Percentiles rank a stretch among this genome's conserved stretches.
These are phyloP conservation scores for Cutaneotrichosporon mucoides DNA, from an alignment of 1,284 basidiomycete genomes.

Conservation along the genomic window DNA sequence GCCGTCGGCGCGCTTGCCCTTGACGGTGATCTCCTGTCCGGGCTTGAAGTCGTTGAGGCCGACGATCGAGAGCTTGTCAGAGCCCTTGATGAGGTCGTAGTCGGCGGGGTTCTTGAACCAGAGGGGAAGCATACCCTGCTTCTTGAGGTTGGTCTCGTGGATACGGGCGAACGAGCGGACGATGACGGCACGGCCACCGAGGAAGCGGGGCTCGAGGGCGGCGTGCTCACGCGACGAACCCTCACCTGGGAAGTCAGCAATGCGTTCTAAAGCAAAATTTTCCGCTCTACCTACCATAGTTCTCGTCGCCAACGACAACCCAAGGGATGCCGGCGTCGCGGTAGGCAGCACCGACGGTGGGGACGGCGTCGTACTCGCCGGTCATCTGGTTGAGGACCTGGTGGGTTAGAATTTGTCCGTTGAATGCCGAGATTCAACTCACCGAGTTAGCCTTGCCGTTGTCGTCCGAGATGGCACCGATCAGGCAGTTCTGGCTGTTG, in stretches of 20 bases:
- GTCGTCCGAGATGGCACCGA: constrained; percentile 93
- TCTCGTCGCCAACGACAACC: constrained; percentile 89
- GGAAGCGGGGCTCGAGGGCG: constrained; percentile 93
- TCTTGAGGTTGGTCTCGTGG: constrained; percentile 96
- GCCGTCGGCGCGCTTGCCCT: constrained; percentile 77
- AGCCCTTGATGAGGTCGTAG: constrained; percentile 81
- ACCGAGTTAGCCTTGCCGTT: constrained; percentile 82
- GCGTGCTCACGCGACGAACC: constrained; percentile 98
- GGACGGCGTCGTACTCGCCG: constrained; percentile 81
- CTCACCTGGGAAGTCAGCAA: constrained; percentile 55
- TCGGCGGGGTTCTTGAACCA: constrained; percentile 83
- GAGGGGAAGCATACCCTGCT: constrained; percentile 58
- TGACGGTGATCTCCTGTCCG: constrained; percentile 79
- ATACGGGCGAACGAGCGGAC: constrained; percentile 94
- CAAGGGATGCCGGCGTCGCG: constrained; percentile 86
- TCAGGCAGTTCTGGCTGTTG: constrained; percentile 97
- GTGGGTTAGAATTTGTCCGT: too few species aligned
- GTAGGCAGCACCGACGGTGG: constrained; percentile 79
- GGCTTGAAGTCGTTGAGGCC: constrained; percentile 79
- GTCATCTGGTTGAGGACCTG: constrained; percentile 84
- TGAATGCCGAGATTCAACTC: too few species aligned
- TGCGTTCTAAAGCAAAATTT: too few species aligned
- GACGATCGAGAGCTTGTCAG: constrained; percentile 77
- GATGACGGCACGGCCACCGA: constrained; percentile 93
- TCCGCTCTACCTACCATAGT: too few species aligned